phyloP scores from a whole-genome alignment of 2,329 filamentous ascomycete genomes.

The Apiospora rasikravindrae region DNA sequence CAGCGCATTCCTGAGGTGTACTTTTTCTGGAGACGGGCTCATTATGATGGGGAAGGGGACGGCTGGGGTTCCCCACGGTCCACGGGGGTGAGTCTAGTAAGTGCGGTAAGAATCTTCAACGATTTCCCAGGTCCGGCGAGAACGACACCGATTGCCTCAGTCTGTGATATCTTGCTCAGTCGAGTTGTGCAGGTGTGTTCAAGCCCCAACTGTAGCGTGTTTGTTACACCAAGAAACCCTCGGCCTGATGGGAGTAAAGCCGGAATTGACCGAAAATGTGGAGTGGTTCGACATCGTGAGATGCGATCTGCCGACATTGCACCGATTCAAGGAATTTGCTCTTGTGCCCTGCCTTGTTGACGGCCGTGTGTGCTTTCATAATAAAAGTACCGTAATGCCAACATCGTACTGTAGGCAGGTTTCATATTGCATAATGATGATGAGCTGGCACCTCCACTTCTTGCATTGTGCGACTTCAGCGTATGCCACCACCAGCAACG shows the following conservation, averaged over 20 bases:
- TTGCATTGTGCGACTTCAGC: neutral
- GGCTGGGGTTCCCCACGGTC: slow-evolving; percentile 12
- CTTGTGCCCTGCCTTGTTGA: slow-evolving; percentile 2
- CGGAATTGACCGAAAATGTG: slow-evolving; percentile 21
- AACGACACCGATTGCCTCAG: neutral
- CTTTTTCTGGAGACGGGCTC: neutral
- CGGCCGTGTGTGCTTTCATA: slow-evolving; percentile 8
- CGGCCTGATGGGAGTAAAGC: slow-evolving; percentile 17
- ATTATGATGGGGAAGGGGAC: slow-evolving; percentile 11
- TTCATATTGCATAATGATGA: slow-evolving; percentile 15
- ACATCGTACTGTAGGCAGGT: slow-evolving; percentile 4
- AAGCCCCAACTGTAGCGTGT: neutral
- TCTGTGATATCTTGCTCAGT: neutral
- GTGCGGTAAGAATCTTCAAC: neutral
- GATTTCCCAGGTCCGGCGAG: neutral
- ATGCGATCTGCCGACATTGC: slow-evolving; percentile 20
- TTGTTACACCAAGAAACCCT: slow-evolving; percentile 14
- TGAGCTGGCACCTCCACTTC: slow-evolving; percentile 16
- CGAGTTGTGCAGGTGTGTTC: neutral
- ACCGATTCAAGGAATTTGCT: slow-evolving; percentile 13
- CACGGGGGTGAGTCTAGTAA: slow-evolving; percentile 8
- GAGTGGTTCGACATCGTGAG: slow-evolving; percentile 21
- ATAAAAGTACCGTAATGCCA: neutral
- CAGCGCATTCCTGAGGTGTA: neutral
- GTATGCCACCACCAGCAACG: neutral